Conservation (phyloP, 1,284 basidiomycete species). For the Rugosomyces carneus region DNA sequence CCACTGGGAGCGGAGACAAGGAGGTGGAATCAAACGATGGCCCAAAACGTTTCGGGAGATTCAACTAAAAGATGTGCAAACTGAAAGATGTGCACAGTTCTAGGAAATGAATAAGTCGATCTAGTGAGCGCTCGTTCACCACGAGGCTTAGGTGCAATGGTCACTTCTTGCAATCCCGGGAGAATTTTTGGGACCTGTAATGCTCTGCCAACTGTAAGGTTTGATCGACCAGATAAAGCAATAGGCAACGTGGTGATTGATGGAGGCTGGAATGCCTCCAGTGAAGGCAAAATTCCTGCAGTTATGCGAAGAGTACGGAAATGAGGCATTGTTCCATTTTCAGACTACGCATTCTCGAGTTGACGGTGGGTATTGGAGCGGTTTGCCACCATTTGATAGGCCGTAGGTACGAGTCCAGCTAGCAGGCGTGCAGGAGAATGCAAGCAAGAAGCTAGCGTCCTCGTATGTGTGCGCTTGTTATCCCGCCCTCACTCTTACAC, state of each 20-base stretch:
- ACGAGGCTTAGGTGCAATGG: constrained; percentile 33
- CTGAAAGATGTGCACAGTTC: constrained; percentile 34
- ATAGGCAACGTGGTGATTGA: constrained; percentile 36
- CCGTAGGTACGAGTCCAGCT: constrained; percentile 50
- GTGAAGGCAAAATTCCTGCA: constrained; percentile 31
- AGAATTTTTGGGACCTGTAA: constrained; percentile 26
- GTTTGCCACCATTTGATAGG: constrained; percentile 59
- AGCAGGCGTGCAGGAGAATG: constrained; percentile 45
- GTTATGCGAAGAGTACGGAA: constrained; percentile 28
- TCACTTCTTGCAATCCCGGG: constrained; percentile 32
- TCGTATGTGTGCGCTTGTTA: constrained; percentile 20
- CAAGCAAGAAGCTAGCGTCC: constrained; percentile 48
- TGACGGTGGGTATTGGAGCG: constrained; percentile 38
- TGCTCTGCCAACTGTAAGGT: constrained; percentile 23
- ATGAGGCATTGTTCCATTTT: constrained; percentile 20
- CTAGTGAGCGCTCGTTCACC: constrained; percentile 31
- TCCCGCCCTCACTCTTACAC: too few relatives aligned
- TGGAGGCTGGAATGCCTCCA: constrained; percentile 29
- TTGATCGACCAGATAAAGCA: constrained; percentile 26
- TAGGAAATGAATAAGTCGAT: constrained; percentile 29
- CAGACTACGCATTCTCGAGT: constrained; percentile 20
- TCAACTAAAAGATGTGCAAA: too few relatives aligned
- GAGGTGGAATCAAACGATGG: constrained; percentile 36
- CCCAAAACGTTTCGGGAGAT: constrained; percentile 35
- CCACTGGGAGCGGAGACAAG: too few relatives aligned